phyloP scores from a whole-genome alignment of 2,329 filamentous ascomycete species.

The Alternaria sp. region DNA sequence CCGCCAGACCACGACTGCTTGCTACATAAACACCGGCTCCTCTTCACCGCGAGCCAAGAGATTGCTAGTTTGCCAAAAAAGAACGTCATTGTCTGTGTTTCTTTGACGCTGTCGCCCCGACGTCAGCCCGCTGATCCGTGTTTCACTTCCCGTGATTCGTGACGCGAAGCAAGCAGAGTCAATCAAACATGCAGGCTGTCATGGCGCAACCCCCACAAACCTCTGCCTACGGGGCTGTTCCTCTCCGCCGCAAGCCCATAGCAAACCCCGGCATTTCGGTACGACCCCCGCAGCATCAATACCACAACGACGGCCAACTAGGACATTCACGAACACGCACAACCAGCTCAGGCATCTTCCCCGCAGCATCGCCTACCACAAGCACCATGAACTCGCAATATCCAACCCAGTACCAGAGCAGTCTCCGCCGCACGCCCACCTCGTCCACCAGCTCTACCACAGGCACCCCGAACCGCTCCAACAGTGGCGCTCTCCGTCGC shows the following conservation, averaged over 20 bases:
- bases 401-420: slow-evolving; percentile 45
- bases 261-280: slow-evolving; percentile 43
- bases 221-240: slow-evolving; percentile 38
- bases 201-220: slow-evolving; percentile 36
- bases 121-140: slow-evolving; percentile 38
- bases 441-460: slow-evolving; percentile 71
- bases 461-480: slow-evolving; percentile 56
- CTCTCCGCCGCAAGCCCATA: slow-evolving; percentile 47
- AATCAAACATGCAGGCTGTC: slow-evolving; percentile 39
- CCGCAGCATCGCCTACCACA: slow-evolving; percentile 33
- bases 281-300: slow-evolving; percentile 37
- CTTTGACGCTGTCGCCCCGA: slow-evolving; percentile 31
- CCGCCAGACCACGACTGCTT: slow-evolving; percentile 18
- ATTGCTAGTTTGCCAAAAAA: slow-evolving; percentile 4
- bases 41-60: slow-evolving; percentile 11
- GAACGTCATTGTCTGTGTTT: slow-evolving; percentile 22
- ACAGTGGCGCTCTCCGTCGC: slow-evolving; percentile 68
- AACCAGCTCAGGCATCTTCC: slow-evolving; percentile 49
- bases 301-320: slow-evolving; percentile 32
- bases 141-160: slow-evolving; percentile 31
- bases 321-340: slow-evolving; percentile 50
- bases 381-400: slow-evolving; percentile 47
- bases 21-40: slow-evolving; percentile 29
- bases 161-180: slow-evolving; percentile 27
- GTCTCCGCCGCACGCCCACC: slow-evolving; percentile 67